These are phyloP conservation scores for Backusella macrospora DNA, from an alignment of 192 early-diverging fungal genomes.

Conservation along the genomic window DNA sequence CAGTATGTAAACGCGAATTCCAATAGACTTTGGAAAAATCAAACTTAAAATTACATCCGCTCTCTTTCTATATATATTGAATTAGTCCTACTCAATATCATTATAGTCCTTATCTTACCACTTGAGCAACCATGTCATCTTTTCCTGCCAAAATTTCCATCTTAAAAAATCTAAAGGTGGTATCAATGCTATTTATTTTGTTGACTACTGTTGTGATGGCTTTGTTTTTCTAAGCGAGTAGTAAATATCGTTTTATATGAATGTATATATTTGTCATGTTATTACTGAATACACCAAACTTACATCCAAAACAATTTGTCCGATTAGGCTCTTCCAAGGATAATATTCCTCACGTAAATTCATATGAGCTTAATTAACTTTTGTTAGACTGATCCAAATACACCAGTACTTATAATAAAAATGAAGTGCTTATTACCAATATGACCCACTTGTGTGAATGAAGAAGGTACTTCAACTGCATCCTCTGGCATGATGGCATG, in stretches of 20 bases:
- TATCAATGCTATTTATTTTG: constrained; percentile 94
- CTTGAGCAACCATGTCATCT: constrained; percentile 84
- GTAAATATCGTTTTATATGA: background rate
- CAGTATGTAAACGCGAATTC: constrained; percentile 95
- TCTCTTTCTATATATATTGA: constrained; percentile 68
- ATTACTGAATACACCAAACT: background rate
- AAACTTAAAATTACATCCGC: constrained; percentile 86
- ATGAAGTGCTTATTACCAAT: constrained; percentile 63
- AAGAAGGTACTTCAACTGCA: constrained; percentile 41
- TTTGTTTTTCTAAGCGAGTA: constrained; percentile 74
- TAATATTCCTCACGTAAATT: constrained; percentile 90
- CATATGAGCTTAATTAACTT: constrained; percentile 75
- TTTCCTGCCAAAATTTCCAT: constrained; percentile 96
- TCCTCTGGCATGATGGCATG: constrained; percentile 19
- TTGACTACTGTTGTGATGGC: constrained; percentile 92
- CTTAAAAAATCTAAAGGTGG: constrained; percentile 93
- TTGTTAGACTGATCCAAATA: background rate
- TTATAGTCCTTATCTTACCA: constrained; percentile 51
- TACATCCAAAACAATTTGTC: constrained; percentile 93
- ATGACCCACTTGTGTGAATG: constrained; percentile 88
- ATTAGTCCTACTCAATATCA: background rate
- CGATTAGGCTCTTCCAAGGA: constrained; percentile 93
- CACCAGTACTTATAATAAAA: background rate
- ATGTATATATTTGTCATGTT: background rate
- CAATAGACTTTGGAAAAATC: constrained; percentile 98